Evolutionary conservation across 495 filamentous ascomycete genomes (phyloP).

Genomic region (Cercophora newfieldiana): DNA sequence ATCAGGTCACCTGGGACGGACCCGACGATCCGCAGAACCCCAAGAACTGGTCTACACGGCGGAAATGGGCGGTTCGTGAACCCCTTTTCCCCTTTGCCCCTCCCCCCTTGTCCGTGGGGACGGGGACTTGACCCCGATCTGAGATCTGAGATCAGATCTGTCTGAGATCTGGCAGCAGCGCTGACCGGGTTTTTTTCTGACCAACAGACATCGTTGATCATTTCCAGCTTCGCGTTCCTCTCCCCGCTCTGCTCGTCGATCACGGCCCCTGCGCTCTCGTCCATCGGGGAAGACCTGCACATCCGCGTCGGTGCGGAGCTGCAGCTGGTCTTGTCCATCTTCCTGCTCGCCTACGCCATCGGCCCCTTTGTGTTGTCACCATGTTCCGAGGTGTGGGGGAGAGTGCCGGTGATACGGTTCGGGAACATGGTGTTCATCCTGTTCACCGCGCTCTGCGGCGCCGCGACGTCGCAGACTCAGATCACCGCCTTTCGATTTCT

Average conservation of each 20-base stretch:
- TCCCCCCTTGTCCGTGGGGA: neutral
- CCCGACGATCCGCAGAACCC: slow-evolving; percentile 31
- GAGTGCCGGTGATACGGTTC: slow-evolving; percentile 28
- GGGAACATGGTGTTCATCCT: slow-evolving; percentile 34
- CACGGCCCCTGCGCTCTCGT: slow-evolving; percentile 37
- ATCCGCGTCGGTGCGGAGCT: slow-evolving; percentile 26
- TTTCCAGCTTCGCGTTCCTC: slow-evolving; percentile 37
- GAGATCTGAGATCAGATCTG: neutral
- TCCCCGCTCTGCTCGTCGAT: slow-evolving; percentile 30
- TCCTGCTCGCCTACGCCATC: slow-evolving; percentile 48
- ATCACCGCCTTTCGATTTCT: slow-evolving; percentile 37
- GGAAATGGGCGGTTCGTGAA: slow-evolving; percentile 59
- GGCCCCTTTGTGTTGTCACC: slow-evolving; percentile 40
- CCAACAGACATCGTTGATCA: slow-evolving; percentile 36
- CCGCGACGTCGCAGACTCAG: slow-evolving; percentile 27
- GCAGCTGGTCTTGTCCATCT: slow-evolving; percentile 48
- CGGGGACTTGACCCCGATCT: too few relatives aligned
- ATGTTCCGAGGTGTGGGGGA: slow-evolving; percentile 37
- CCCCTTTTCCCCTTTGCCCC: neutral
- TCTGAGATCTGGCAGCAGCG: neutral
- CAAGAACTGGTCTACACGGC: slow-evolving; percentile 33
- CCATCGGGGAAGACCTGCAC: slow-evolving; percentile 25
- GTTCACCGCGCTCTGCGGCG: slow-evolving; percentile 37
- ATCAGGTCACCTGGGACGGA: slow-evolving; percentile 29
- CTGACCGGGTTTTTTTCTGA: neutral